Conservation (phyloP, 768 basidiomycete species). For the Multifurca ochricompacta region DNA sequence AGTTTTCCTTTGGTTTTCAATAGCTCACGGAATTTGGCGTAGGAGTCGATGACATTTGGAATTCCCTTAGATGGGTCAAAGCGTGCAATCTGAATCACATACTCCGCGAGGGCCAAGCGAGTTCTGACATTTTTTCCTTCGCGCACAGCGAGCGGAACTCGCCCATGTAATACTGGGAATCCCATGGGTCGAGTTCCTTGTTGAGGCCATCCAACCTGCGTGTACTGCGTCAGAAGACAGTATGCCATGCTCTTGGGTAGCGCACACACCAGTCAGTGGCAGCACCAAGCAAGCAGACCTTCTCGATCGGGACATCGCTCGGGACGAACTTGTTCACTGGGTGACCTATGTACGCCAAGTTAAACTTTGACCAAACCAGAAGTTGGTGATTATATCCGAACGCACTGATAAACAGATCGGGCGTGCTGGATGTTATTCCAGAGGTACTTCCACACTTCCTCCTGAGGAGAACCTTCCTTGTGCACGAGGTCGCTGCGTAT, state of each 20-base stretch:
- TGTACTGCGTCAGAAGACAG: neutral
- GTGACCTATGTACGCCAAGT: slow-evolving; percentile 41
- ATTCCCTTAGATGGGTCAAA: slow-evolving; percentile 89
- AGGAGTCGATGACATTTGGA: slow-evolving; percentile 80
- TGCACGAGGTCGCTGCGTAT: slow-evolving; percentile 78
- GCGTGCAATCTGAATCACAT: slow-evolving; percentile 87
- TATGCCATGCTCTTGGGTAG: slow-evolving; percentile 5
- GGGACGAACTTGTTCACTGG: slow-evolving; percentile 95
- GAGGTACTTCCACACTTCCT: slow-evolving; percentile 91
- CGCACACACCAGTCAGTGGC: slow-evolving; percentile 71
- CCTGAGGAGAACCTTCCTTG: slow-evolving; percentile 72
- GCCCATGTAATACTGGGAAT: slow-evolving; percentile 84
- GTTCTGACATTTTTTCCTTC: slow-evolving; percentile 75
- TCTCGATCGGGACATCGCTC: slow-evolving; percentile 66
- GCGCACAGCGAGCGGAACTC: slow-evolving; percentile 72
- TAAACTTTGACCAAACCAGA: neutral
- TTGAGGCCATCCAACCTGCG: slow-evolving; percentile 86
- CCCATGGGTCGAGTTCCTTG: slow-evolving; percentile 78
- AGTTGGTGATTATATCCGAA: neutral
- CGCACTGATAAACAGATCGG: slow-evolving; percentile 83
- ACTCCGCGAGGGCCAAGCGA: slow-evolving; percentile 78
- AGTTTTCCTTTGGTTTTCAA: slow-evolving; percentile 39
- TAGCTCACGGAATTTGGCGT: slow-evolving; percentile 70
- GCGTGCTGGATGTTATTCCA: slow-evolving; percentile 88
- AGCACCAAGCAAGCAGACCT: slow-evolving; percentile 67